Conservation (phyloP, 106 monocot species). For the Vanilla planifolia region DNA sequence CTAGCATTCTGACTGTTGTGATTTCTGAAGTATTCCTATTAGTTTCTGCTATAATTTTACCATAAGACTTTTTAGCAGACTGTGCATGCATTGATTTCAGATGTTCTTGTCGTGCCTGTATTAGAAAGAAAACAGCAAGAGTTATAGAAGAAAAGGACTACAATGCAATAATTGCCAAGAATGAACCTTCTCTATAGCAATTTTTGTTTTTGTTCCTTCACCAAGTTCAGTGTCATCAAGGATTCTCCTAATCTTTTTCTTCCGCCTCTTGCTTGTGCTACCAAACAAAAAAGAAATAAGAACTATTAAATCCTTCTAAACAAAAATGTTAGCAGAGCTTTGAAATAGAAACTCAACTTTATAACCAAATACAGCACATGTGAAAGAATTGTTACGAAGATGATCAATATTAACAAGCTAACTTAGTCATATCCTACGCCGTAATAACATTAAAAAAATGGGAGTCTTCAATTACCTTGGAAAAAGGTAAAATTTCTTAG, state of each 20-base stretch:
- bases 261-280: constrained; percentile 46
- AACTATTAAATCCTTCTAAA: not conserved
- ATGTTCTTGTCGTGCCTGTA: constrained; percentile 96
- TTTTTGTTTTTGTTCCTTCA: constrained; percentile 89
- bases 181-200: constrained; percentile 88
- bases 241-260: constrained; percentile 86
- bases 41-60: constrained; percentile 14
- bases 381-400: too few species aligned
- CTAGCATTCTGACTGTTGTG: constrained; percentile 21
- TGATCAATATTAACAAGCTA: too few species aligned
- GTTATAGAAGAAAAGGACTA: not conserved
- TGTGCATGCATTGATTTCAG: constrained; percentile 77
- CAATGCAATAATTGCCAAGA: not conserved
- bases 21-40: constrained; percentile 19
- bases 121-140: constrained; percentile 1
- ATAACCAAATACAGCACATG: too few species aligned
- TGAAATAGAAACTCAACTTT: not conserved
- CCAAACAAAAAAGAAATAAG: constrained; percentile 9
- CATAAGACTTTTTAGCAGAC: constrained; percentile 39
- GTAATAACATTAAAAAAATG: too few species aligned
- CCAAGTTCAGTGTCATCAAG: constrained; percentile 94
- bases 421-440: too few species aligned
- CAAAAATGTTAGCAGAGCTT: not conserved
- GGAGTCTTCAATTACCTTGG: too few species aligned
- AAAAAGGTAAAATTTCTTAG: too few species aligned